These are phyloP conservation scores for Beta vulgaris DNA, from an alignment of 148 eudicot species.

Conservation along the genomic window DNA sequence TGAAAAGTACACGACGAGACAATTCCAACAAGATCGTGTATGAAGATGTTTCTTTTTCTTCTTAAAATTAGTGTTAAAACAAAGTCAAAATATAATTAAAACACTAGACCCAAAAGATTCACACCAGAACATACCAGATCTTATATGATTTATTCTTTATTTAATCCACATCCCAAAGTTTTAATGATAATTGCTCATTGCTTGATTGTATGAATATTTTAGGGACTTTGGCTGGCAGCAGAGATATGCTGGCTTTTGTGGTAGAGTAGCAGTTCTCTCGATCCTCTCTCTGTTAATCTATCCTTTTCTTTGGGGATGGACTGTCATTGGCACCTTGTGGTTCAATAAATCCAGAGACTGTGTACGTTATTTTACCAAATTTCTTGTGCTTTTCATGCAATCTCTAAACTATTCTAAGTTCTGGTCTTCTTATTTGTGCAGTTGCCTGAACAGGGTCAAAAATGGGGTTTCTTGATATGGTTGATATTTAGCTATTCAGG, in stretches of 20 bases:
- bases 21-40: too few species aligned
- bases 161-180: not conserved
- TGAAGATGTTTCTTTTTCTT: too few species aligned
- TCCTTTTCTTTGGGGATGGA: slow-evolving; percentile 95
- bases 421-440: slow-evolving; percentile 37
- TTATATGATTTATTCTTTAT: not conserved
- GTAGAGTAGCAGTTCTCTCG: slow-evolving; percentile 81
- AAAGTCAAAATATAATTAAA: too few species aligned
- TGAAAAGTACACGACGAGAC: too few species aligned
- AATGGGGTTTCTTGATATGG: slow-evolving; percentile 97
- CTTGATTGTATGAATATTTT: slow-evolving; percentile 1
- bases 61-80: too few species aligned
- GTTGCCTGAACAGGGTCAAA: slow-evolving; percentile 97
- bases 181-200: not conserved
- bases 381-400: not conserved
- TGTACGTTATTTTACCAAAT: slow-evolving; percentile 43
- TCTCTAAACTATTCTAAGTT: slow-evolving; percentile 9
- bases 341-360: slow-evolving; percentile 69
- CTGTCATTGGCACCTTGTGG: slow-evolving; percentile 84
- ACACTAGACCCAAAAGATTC: too few species aligned
- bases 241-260: slow-evolving; percentile 83
- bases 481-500: slow-evolving; percentile 93
- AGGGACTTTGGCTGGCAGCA: slow-evolving; percentile 99
- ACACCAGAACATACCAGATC: too few species aligned
- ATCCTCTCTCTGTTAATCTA: slow-evolving; percentile 66